phyloP scores from a whole-genome alignment of 345 rosid genomes.

The Nasturtium officinale region DNA sequence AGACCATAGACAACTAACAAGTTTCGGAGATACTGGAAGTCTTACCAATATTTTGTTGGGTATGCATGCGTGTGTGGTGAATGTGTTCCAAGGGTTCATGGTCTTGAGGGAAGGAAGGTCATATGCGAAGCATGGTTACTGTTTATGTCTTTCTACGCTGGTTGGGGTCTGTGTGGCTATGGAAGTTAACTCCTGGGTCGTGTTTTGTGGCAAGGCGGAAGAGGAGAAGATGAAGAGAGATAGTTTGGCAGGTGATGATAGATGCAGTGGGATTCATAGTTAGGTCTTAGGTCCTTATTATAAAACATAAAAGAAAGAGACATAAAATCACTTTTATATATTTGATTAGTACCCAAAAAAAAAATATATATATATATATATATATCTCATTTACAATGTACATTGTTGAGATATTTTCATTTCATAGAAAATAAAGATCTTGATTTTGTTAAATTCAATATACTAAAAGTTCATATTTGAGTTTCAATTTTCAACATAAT shows the following conservation, averaged over 20 bases:
- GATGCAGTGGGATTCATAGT: conserved; percentile 38
- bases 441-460: conserved; percentile 11
- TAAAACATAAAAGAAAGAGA: not conserved
- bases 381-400: not conserved
- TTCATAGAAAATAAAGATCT: conserved; percentile 24
- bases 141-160: conserved; percentile 73
- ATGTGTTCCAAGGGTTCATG: conserved; percentile 92
- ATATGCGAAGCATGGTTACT: conserved; percentile 66
- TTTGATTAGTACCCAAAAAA: not conserved
- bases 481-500: not conserved
- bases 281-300: conserved; percentile 35
- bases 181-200: conserved; percentile 95
- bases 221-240: conserved; percentile 91
- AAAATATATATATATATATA: too few relatives aligned
- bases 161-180: conserved; percentile 77
- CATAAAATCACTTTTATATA: not conserved
- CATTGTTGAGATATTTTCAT: conserved; percentile 21
- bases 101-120: conserved; percentile 82
- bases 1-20: conserved; percentile 86
- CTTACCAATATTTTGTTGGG: conserved; percentile 96
- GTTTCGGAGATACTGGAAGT: conserved; percentile 93
- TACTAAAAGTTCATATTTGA: not conserved
- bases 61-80: conserved; percentile 86
- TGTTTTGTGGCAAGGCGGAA: conserved; percentile 88
- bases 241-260: conserved; percentile 47